A percentile compares a stretch with the other conserved stretches of the same genome.
Evolutionary conservation across 2,329 filamentous ascomycete species (phyloP).

Genomic region (Fusarium decemcellulare): DNA sequence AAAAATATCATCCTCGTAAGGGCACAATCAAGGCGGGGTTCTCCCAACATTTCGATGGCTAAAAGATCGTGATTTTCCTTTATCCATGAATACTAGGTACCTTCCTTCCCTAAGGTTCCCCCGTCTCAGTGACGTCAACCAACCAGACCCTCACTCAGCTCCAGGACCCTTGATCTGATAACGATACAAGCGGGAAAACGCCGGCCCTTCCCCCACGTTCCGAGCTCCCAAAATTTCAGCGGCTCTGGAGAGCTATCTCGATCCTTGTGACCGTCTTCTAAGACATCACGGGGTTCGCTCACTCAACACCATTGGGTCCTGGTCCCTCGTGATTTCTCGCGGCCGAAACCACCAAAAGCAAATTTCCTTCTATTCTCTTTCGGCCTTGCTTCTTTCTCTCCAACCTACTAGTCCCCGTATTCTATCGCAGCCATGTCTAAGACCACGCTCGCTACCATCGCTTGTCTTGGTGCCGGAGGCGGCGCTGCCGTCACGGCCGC

Average conservation of each 20-base stretch:
- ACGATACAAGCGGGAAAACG: constrained; percentile 32
- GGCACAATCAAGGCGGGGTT: too few species aligned
- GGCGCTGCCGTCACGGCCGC: constrained; percentile 82
- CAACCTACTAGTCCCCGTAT: neutral
- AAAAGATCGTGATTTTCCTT: too few species aligned
- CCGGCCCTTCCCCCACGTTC: constrained; percentile 40
- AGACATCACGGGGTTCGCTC: constrained; percentile 34
- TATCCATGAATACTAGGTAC: too few species aligned
- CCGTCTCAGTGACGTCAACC: constrained; percentile 32
- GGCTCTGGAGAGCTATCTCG: constrained; percentile 22
- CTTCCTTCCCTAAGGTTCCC: too few species aligned
- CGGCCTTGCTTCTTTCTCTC: constrained; percentile 1
- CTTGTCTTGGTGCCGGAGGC: constrained; percentile 81
- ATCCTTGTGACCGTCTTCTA: constrained; percentile 30
- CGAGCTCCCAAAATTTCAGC: constrained; percentile 36
- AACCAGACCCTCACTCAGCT: neutral
- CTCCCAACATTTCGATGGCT: too few species aligned
- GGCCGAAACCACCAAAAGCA: neutral
- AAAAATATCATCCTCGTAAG: neutral
- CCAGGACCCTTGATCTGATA: constrained; percentile 32
- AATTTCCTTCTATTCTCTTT: neutral
- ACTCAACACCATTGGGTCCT: constrained; percentile 33
- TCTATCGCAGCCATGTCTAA: constrained; percentile 76
- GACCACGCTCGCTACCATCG: constrained; percentile 80
- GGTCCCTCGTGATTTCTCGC: constrained; percentile 24